These are phyloP conservation scores for Sclerotinia minor DNA, from an alignment of 2,329 filamentous ascomycete genomes.

Conservation along the genomic window DNA sequence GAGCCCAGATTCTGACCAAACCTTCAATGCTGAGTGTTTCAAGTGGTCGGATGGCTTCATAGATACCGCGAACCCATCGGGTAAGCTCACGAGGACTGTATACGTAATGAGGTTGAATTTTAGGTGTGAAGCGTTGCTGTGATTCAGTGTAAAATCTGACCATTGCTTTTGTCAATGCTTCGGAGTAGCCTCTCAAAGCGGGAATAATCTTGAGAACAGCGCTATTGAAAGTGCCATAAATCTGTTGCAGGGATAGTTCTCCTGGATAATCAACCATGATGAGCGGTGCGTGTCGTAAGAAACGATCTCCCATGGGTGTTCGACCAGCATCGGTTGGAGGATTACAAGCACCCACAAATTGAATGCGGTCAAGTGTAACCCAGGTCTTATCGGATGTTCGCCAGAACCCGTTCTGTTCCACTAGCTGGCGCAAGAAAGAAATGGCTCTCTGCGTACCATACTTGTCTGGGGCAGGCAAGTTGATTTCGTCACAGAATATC, in stretches of 20 bases:
- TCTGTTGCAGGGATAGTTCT: conserved; percentile 90
- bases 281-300: conserved; percentile 94
- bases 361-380: conserved; percentile 96
- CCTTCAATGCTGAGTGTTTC: conserved; percentile 88
- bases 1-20: conserved; percentile 94
- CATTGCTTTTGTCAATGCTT: conserved; percentile 94
- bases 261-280: conserved; percentile 99
- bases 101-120: conserved; percentile 98
- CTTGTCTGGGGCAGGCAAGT: conserved; percentile 93
- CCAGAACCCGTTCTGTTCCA: conserved; percentile 99
- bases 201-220: conserved; percentile 97
- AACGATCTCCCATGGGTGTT: conserved; percentile 88
- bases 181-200: conserved; percentile 89
- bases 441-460: conserved; percentile 98
- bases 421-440: conserved; percentile 93
- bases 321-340: conserved; percentile 95
- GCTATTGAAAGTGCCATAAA: conserved; percentile 97
- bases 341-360: conserved; percentile 98
- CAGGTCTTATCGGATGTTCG: conserved; percentile 94
- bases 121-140: conserved; percentile 88
- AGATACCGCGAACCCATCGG: conserved; percentile 94
- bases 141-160: conserved; percentile 95
- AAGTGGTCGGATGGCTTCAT: conserved; percentile 91
- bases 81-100: conserved; percentile 99
- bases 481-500: conserved; percentile 99